Evolutionary conservation across 2,329 filamentous ascomycete species (phyloP).

Genomic region (Pezicula neosporulosa): DNA sequence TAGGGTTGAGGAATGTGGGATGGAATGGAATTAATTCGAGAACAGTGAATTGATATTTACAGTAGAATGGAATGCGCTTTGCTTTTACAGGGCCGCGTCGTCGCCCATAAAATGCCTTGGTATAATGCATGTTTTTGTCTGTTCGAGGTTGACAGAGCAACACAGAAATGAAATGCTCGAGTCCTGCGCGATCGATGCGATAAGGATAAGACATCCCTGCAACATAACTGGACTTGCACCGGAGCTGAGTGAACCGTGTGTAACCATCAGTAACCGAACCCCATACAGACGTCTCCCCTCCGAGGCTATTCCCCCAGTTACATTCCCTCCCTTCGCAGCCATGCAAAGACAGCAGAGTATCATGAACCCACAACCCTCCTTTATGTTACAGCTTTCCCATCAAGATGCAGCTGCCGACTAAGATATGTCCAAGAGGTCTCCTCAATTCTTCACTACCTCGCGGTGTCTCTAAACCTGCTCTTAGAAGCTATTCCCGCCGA

Average conservation of each 20-base stretch:
- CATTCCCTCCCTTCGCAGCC: not conserved
- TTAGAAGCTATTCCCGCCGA: not conserved
- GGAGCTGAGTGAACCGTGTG: no score
- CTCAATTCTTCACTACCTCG: constrained; percentile 6
- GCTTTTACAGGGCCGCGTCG: no score
- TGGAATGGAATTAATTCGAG: not conserved
- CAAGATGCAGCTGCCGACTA: constrained; percentile 18
- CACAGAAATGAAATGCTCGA: no score
- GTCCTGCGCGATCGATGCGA: no score
- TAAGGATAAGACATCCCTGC: no score
- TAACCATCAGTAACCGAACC: not conserved
- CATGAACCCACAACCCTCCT: not conserved
- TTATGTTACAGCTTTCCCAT: constrained; percentile 5
- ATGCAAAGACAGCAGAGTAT: constrained; percentile 3
- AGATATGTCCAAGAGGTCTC: constrained; percentile 3
- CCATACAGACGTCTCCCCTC: not conserved
- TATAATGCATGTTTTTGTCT: no score
- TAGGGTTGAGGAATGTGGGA: not conserved
- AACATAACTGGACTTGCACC: no score
- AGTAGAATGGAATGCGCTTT: no score
- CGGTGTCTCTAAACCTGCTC: not conserved
- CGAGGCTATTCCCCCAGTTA: not conserved
- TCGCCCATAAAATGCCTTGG: no score
- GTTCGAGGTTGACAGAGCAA: no score
- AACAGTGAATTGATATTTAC: no score